phyloP scores from a whole-genome alignment of 305 asterid species.

The Euphrasia arctica region DNA sequence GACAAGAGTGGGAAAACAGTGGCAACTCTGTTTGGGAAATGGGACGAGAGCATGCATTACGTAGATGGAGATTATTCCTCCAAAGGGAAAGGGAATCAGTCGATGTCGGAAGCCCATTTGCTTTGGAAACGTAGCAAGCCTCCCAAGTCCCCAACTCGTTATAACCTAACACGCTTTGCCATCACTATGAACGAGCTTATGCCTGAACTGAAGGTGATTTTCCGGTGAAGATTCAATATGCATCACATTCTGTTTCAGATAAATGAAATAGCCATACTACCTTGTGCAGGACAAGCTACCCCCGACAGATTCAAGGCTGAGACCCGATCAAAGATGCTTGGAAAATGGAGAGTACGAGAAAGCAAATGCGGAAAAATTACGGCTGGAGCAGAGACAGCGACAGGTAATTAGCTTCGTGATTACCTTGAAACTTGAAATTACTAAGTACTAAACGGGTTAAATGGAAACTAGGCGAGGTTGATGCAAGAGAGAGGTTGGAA shows the following conservation, averaged over 20 bases:
- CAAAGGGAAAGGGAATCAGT: constrained; percentile 56
- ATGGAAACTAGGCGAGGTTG: constrained; percentile 40
- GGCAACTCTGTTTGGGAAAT: constrained; percentile 81
- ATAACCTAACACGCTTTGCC: constrained; percentile 84
- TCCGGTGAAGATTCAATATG: not conserved
- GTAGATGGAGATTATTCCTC: constrained; percentile 60
- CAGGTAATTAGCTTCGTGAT: constrained; percentile 49
- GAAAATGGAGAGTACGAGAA: constrained; percentile 87
- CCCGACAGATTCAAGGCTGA: constrained; percentile 93
- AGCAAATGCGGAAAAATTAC: constrained; percentile 82
- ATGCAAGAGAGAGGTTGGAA: constrained; percentile 76
- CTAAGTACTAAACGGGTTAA: constrained; percentile 14
- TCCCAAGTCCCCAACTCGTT: constrained; percentile 71
- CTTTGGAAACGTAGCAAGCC: constrained; percentile 85
- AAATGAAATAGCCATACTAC: constrained; percentile 5
- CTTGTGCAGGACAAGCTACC: constrained; percentile 79
- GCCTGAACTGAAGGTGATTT: constrained; percentile 66
- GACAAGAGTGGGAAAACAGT: constrained; percentile 73
- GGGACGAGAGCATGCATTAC: constrained; percentile 95
- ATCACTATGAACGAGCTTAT: constrained; percentile 80
- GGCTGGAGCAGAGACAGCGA: constrained; percentile 92
- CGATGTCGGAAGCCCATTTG: constrained; percentile 61
- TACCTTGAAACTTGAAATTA: constrained; percentile 1
- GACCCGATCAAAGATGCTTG: constrained; percentile 96
- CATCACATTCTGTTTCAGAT: not conserved